Evolutionary conservation across 257 asterid genomes (phyloP), one percentile per base, ranked within the genome.

Genomic region (Vinca minor): DNA sequence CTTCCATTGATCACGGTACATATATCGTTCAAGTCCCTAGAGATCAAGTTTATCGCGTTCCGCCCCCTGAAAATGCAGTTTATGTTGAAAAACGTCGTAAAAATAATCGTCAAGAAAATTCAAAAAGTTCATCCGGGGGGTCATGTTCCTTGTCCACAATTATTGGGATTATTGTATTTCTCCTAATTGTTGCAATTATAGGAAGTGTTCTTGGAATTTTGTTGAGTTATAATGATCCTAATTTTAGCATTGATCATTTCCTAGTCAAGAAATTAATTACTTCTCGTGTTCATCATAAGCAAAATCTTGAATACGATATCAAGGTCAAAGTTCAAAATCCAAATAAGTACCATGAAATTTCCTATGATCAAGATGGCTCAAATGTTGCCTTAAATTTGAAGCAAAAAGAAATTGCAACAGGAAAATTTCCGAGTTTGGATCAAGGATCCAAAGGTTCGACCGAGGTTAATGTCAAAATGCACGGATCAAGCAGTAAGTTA

Each of bases 11-110:
- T n/a, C 13, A 78, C 0, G 71, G 82, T 23, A 81, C 82, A 1
- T 81, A 78, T 13, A 63, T 78, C 5, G 79, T 81, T 8, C 86
- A 73, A 68, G 77, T 78, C 32, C 86, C 80, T 0, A 78, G 74
- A 41, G 77, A 81, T 70, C 82, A 73, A 71, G 73, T 81, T 35
- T 78, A 69, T 46, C 77, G 84, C 2, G 60, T 74, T n/a, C 84
- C 87, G 0, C 74, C 78, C 5, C 80, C 78, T 2, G 80, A 73
- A 69, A 69, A 81, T 36, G 76, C 80, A 21, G 25, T 8, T 13
- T 10, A 5, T 28, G 12, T 32, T 6, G 23, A 17, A 20, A 39
- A 18, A 1, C 23, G n/a, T n/a, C n/a, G n/a, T n/a, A n/a, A n/a
- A n/a, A n/a, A n/a, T n/a, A n/a, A 4, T 15, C 9, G 8, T 12